These are phyloP conservation scores for Arthrobotrys conoides DNA, from an alignment of 2,329 filamentous ascomycete genomes.

Conservation along the genomic window DNA sequence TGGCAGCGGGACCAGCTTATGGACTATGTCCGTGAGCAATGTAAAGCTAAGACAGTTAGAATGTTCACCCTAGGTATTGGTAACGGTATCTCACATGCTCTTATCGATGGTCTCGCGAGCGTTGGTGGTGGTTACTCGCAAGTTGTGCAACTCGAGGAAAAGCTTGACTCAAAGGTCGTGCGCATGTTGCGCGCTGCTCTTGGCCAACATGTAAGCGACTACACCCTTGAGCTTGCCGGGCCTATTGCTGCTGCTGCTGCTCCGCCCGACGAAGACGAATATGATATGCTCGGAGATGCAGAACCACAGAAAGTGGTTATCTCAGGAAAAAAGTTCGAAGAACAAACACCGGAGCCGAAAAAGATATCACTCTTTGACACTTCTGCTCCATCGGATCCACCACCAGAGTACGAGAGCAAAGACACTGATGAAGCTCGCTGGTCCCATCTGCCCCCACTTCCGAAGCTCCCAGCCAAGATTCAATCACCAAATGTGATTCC, in stretches of 20 bases:
- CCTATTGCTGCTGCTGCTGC: not conserved
- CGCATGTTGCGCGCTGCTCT: slow-evolving; percentile 81
- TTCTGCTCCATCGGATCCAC: slow-evolving; percentile 68
- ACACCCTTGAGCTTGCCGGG: slow-evolving; percentile 46
- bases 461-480: slow-evolving; percentile 73
- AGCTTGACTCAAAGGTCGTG: slow-evolving; percentile 78
- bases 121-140: slow-evolving; percentile 75
- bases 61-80: slow-evolving; percentile 74
- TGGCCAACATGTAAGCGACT: slow-evolving; percentile 75
- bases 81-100: slow-evolving; percentile 69
- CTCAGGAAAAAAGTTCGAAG: slow-evolving; percentile 36
- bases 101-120: slow-evolving; percentile 73
- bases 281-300: slow-evolving; percentile 63
- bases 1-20: slow-evolving; percentile 70
- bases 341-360: slow-evolving; percentile 65
- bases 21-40: slow-evolving; percentile 67
- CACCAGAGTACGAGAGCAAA: slow-evolving; percentile 62
- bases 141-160: slow-evolving; percentile 74
- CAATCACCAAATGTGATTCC: slow-evolving; percentile 77
- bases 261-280: slow-evolving; percentile 66
- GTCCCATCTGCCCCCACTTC: slow-evolving; percentile 67
- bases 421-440: slow-evolving; percentile 43
- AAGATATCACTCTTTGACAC: slow-evolving; percentile 75
- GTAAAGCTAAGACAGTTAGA: slow-evolving; percentile 67
- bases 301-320: slow-evolving; percentile 60